A percentile compares a stretch with the other conserved stretches of the same genome.
phyloP scores from a whole-genome alignment of 164 flowering plant species.

The Tetracentron sinense region DNA sequence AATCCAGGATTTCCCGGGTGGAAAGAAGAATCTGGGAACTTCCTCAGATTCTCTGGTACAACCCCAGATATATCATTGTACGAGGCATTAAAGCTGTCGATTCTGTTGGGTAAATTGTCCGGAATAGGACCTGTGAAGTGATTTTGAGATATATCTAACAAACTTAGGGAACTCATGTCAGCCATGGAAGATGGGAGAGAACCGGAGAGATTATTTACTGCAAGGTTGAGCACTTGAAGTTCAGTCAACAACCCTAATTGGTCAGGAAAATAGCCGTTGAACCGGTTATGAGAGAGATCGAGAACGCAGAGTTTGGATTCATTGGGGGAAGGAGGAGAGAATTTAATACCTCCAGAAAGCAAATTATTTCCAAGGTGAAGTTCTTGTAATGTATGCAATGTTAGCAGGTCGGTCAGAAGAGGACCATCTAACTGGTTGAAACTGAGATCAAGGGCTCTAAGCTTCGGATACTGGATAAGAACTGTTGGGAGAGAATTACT shows the following conservation, averaged over 20 bases:
- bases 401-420: slow-evolving; percentile 44
- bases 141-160: slow-evolving; percentile 78
- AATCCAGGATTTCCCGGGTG: slow-evolving; percentile 72
- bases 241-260: slow-evolving; percentile 48
- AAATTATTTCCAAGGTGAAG: slow-evolving; percentile 62
- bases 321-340: slow-evolving; percentile 39
- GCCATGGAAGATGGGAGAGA: slow-evolving; percentile 68
- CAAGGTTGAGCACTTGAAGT: slow-evolving; percentile 63
- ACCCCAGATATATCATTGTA: slow-evolving; percentile 81
- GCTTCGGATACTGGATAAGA: slow-evolving; percentile 61
- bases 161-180: slow-evolving; percentile 42
- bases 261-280: slow-evolving; percentile 69
- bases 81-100: slow-evolving; percentile 72
- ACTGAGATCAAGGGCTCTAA: slow-evolving; percentile 71
- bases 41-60: slow-evolving; percentile 76
- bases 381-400: slow-evolving; percentile 64
- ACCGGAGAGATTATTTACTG: slow-evolving; percentile 74
- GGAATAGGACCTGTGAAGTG: slow-evolving; percentile 79
- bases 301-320: slow-evolving; percentile 50
- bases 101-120: slow-evolving; percentile 50
- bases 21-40: slow-evolving; percentile 77
- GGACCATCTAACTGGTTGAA: slow-evolving; percentile 69
- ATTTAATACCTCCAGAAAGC: slow-evolving; percentile 46
- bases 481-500: slow-evolving; percentile 51
- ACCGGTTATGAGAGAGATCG: slow-evolving; percentile 75